These are phyloP conservation scores for Albugo laibachii DNA, from an alignment of 352 stramenopile genomes.

Conservation along the genomic window DNA sequence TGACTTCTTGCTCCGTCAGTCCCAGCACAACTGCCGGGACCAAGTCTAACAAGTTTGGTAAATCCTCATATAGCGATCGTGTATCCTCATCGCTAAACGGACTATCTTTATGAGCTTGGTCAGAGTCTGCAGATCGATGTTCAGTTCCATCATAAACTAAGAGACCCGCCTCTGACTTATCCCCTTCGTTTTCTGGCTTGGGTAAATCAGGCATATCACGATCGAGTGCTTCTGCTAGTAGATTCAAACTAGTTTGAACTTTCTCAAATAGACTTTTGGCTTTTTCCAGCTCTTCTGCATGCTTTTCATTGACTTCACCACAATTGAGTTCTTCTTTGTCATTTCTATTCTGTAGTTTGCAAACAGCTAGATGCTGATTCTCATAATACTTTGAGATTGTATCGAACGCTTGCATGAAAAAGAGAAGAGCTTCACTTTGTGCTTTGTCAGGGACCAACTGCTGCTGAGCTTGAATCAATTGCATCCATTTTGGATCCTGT, in stretches of 20 bases:
- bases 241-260: constrained; percentile 63
- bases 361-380: constrained; percentile 70
- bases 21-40: constrained; percentile 88
- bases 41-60: constrained; percentile 88
- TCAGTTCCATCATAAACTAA: constrained; percentile 51
- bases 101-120: constrained; percentile 36
- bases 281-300: constrained; percentile 49
- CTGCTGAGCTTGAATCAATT: constrained; percentile 13
- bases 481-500: constrained; percentile 6
- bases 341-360: constrained; percentile 86
- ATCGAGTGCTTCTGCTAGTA: constrained; percentile 58
- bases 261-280: constrained; percentile 72
- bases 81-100: constrained; percentile 94
- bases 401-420: constrained; percentile 79
- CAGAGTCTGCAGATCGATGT: constrained; percentile 27
- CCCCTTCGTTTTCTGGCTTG: constrained; percentile 20
- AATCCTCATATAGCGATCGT: constrained; percentile 91
- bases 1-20: constrained; percentile 73
- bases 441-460: constrained; percentile 18
- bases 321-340: constrained; percentile 80
- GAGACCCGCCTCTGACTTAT: constrained; percentile 25
- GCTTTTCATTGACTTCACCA: constrained; percentile 47
- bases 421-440: constrained; percentile 43
- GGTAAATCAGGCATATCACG: constrained; percentile 48
- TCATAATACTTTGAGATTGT: constrained; percentile 81